Evolutionary conservation across 2,329 filamentous ascomycete genomes (phyloP).

Genomic region (Amphichorda felina): DNA sequence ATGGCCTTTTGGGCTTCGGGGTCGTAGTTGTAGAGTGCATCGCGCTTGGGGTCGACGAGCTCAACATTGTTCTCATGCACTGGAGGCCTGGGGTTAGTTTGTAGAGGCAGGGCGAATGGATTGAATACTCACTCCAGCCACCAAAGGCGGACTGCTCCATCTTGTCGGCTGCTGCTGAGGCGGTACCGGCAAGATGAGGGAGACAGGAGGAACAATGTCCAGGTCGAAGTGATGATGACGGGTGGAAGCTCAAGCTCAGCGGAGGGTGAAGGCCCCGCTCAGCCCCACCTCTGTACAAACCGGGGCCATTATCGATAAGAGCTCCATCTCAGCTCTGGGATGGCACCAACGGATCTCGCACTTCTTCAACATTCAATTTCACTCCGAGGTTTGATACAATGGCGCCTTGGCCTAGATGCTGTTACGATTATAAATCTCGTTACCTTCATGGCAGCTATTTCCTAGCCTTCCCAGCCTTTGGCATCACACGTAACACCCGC

Average conservation of each 20-base stretch:
- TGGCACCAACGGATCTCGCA: no score
- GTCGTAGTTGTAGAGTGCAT: slow-evolving; percentile 85
- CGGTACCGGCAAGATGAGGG: background rate
- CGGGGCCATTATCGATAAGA: slow-evolving; percentile 1
- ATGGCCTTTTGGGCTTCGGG: slow-evolving; percentile 54
- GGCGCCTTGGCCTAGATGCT: no score
- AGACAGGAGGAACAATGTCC: background rate
- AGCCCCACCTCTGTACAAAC: no score
- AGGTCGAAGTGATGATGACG: background rate
- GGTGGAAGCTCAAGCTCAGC: background rate
- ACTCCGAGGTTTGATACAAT: no score
- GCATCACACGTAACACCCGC: no score
- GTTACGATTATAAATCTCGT: no score
- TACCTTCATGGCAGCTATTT: no score
- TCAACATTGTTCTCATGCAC: slow-evolving; percentile 81
- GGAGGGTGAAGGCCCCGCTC: no score
- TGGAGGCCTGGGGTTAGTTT: slow-evolving; percentile 21
- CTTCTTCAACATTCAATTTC: no score
- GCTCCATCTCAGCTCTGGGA: no score
- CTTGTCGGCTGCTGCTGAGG: background rate
- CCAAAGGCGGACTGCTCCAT: slow-evolving; percentile 3
- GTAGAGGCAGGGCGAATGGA: background rate
- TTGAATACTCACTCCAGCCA: slow-evolving; percentile 2
- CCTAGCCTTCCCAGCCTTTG: no score
- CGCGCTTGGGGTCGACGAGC: slow-evolving; percentile 74